Base-by-base conservation (phyloP, 768 basidiomycete species). In the Russula sp. region DNA sequence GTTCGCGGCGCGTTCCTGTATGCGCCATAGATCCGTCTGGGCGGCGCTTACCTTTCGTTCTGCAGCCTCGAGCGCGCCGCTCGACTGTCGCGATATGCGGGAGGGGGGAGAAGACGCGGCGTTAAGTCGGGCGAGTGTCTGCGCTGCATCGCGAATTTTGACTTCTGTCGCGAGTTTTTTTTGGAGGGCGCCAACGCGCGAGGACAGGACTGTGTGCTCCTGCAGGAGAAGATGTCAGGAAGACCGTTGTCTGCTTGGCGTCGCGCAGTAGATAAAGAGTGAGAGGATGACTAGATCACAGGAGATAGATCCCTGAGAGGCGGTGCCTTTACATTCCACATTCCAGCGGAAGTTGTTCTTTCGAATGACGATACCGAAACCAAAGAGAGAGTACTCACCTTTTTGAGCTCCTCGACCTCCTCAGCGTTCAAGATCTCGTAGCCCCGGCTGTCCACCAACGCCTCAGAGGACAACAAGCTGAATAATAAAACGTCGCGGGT, bases 391-490 rank as follows among this genome's bases (percentile, higher is more conserved):
- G 77, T 13, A 16, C 78, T 41, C 63, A 85, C 86, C 78, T 84
- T 84, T 73, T 87, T 89, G 65, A 86, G 76, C 36, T 82, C 81
- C 60, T 88, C 86, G 16, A 87, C 82, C 67, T 87, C 83, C 50
- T 89, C 87, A 63, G 85, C 81, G 57, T 80, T 82, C 47, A 95
- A 77, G 22, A 97, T 86, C 56, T 87, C 84, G 70, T 83, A 90
- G 48, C 84, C 83, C 35, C 88, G 84, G 68, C 90, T 90, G 69
- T 98, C 93, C n/a, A 98, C 86, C 45, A 91, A 83, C 5, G 96
- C 96, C 73, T 98, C 93, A 58, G 93, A 93, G 45, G 94, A 90
- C 65, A 98, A 76, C 43, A 99, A 80, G 71, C 89, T 90, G 71
- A 97, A 81, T 65, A 98, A 79, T 49, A 98, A 81, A 64, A 94